Conservation (phyloP, 306 rosid species). For the Gastrolobium bilobum region DNA sequence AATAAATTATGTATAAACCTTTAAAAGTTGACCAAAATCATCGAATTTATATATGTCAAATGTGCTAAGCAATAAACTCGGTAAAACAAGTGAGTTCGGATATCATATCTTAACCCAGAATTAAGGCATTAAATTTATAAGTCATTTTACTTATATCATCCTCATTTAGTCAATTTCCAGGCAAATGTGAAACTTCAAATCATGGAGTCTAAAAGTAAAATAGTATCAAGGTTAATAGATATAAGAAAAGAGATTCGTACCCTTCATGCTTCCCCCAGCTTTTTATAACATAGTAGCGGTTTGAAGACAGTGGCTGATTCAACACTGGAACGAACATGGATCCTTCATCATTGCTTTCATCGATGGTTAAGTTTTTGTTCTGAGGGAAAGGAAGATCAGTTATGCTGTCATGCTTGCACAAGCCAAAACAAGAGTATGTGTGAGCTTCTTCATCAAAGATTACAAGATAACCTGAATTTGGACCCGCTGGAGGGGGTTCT, state of each 20-base stretch:
- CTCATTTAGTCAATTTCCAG: no score
- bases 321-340: constrained; percentile 51
- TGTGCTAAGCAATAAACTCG: no score
- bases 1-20: not conserved
- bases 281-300: constrained; percentile 61
- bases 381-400: constrained; percentile 55
- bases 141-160: no score
- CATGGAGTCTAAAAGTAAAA: not conserved
- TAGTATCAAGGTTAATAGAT: not conserved
- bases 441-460: constrained; percentile 43
- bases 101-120: no score
- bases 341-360: no score
- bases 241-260: constrained; percentile 25
- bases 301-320: constrained; percentile 60
- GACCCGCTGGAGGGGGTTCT: constrained; percentile 46
- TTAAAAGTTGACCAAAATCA: no score
- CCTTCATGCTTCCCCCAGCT: constrained; percentile 49
- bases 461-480: constrained; percentile 53
- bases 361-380: constrained; percentile 47
- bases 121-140: no score
- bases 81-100: no score
- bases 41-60: no score
- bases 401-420: constrained; percentile 4
- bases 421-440: constrained; percentile 40
- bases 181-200: no score